Evolutionary conservation across 225 moss, liverwort and hornwort species (phyloP).

Genomic region (Polytrichum commune): DNA sequence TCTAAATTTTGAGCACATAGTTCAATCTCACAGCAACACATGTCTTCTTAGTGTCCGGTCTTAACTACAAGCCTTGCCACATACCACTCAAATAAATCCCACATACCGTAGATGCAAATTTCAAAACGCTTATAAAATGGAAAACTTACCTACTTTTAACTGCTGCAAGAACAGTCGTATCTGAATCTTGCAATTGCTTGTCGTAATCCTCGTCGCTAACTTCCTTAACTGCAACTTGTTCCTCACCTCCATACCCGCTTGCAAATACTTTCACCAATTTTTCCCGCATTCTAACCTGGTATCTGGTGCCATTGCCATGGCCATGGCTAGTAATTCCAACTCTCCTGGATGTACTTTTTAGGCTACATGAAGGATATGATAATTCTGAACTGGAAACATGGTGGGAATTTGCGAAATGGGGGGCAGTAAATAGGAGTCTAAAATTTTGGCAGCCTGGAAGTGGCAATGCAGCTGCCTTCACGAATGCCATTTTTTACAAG

Average conservation of each 20-base stretch:
- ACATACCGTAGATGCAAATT: neutral
- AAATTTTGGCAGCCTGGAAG: conserved; percentile 8
- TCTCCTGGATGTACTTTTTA: too few species aligned
- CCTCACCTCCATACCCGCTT: conserved; percentile 11
- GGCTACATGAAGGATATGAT: too few species aligned
- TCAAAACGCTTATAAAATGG: neutral
- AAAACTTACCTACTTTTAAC: conserved; percentile 41
- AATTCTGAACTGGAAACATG: too few species aligned
- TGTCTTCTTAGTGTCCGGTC: too few species aligned
- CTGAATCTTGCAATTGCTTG: conserved; percentile 34
- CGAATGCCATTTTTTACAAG: neutral
- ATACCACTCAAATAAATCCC: too few species aligned
- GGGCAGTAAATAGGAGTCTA: neutral
- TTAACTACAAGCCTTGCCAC: too few species aligned
- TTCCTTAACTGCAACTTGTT: conserved; percentile 28
- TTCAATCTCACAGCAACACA: too few species aligned
- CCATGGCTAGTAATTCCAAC: neutral
- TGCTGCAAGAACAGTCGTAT: conserved; percentile 36
- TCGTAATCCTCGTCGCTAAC: conserved; percentile 43
- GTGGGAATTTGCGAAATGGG: too few species aligned
- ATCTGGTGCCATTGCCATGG: conserved; percentile 6
- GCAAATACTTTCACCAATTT: neutral
- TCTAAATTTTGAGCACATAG: too few species aligned
- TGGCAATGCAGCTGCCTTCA: conserved; percentile 17
- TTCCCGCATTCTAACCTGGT: neutral